Evolutionary conservation across 495 filamentous ascomycete genomes (phyloP).

Genomic region (Penicillium bialowiezense): DNA sequence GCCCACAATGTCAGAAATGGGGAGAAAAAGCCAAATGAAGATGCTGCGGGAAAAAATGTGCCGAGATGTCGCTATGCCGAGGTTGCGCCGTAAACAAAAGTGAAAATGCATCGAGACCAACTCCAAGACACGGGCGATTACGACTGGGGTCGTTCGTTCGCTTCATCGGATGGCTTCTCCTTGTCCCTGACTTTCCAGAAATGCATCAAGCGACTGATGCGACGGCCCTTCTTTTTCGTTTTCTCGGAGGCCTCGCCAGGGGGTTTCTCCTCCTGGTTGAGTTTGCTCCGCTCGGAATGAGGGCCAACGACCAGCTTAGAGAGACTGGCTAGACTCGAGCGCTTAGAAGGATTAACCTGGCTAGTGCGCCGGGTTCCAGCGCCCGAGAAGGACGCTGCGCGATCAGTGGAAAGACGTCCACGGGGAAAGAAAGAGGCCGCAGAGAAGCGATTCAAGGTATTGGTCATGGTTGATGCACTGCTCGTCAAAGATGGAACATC

Average conservation of each 20-base stretch:
- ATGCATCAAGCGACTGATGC: constrained; percentile 76
- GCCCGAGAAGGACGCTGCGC: constrained; percentile 67
- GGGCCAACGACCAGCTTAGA: constrained; percentile 78
- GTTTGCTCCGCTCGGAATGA: constrained; percentile 75
- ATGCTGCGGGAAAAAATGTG: constrained; percentile 14
- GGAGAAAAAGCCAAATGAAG: constrained; percentile 22
- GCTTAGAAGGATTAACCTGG: constrained; percentile 51
- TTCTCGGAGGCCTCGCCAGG: constrained; percentile 54
- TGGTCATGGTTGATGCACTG: constrained; percentile 82
- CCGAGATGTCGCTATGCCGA: constrained; percentile 33
- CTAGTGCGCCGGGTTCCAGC: constrained; percentile 57
- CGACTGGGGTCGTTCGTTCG: constrained; percentile 22
- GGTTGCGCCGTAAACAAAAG: constrained; percentile 28
- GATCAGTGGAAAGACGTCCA: constrained; percentile 51
- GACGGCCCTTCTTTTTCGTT: constrained; percentile 67
- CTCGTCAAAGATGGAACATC: constrained; percentile 85
- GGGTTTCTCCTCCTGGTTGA: constrained; percentile 69
- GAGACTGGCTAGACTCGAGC: constrained; percentile 80
- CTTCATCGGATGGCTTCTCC: constrained; percentile 26
- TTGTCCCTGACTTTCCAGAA: constrained; percentile 72
- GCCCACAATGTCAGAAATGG: constrained; percentile 15
- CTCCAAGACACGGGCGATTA: constrained; percentile 6
- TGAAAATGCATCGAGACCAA: constrained; percentile 22
- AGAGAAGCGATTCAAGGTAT: constrained; percentile 48
- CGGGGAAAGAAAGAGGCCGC: constrained; percentile 41